Conservation (phyloP, 257 asterid genomes). For the Plectranthus barbatus region DNA sequence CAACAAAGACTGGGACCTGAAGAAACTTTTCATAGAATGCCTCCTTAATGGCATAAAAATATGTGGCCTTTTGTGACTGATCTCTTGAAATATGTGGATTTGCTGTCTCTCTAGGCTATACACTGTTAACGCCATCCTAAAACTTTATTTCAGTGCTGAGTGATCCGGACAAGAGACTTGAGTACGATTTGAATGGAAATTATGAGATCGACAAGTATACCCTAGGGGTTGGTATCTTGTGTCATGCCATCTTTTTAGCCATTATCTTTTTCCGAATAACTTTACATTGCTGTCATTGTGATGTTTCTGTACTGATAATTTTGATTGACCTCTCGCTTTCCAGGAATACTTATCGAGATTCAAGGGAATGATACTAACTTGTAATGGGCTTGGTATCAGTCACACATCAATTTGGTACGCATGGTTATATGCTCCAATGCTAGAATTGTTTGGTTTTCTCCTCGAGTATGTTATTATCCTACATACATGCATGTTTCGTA, state of each 20-base stretch:
- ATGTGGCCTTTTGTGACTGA: not conserved
- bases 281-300: slow-evolving; percentile 13
- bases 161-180: slow-evolving; percentile 59
- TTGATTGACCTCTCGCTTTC: slow-evolving; percentile 1
- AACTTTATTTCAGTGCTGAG: slow-evolving; percentile 40
- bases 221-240: slow-evolving; percentile 35
- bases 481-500: not conserved
- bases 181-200: slow-evolving; percentile 55
- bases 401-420: slow-evolving; percentile 43
- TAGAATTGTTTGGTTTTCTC: slow-evolving; percentile 2
- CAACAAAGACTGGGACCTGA: not conserved
- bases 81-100: not conserved
- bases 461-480: not conserved
- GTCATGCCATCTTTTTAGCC: not conserved
- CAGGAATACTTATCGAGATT: slow-evolving; percentile 67
- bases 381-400: slow-evolving; percentile 64
- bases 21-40: not conserved
- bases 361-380: slow-evolving; percentile 65
- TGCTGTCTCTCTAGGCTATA: not conserved
- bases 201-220: slow-evolving; percentile 57
- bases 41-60: not conserved
- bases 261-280: not conserved
- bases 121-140: slow-evolving; percentile 4
- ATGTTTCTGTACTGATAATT: slow-evolving; percentile 6
- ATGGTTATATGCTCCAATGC: slow-evolving; percentile 3